Evolutionary conservation across 2,329 filamentous ascomycete genomes (phyloP).

Genomic region (Epichloe hybrida): DNA sequence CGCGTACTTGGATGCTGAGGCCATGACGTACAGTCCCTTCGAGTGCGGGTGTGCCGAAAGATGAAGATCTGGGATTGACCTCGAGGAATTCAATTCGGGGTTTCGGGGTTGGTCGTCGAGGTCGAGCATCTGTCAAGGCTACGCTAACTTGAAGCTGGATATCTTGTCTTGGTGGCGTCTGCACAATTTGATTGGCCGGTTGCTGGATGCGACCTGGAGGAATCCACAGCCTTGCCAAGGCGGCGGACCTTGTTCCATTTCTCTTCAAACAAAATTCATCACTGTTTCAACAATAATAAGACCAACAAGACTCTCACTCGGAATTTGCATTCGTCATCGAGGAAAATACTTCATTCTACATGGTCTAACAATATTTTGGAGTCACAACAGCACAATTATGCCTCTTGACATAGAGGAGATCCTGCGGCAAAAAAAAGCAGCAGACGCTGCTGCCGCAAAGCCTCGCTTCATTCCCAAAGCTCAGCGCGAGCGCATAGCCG

Average conservation of each 20-base stretch:
- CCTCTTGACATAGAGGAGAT: slow-evolving; percentile 73
- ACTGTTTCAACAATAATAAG: too few species aligned
- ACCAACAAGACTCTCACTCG: too few species aligned
- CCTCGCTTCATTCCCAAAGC: slow-evolving; percentile 79
- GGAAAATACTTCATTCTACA: too few species aligned
- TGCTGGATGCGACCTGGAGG: background rate
- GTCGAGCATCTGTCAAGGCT: slow-evolving; percentile 7
- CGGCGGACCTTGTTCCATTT: background rate
- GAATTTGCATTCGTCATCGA: too few species aligned
- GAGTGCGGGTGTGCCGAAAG: background rate
- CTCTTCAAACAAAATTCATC: too few species aligned
- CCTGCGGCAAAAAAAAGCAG: slow-evolving; percentile 69
- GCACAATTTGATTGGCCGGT: slow-evolving; percentile 4
- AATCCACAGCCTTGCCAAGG: slow-evolving; percentile 6
- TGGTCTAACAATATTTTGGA: background rate
- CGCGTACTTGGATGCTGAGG: slow-evolving; percentile 28
- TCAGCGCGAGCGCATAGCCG: slow-evolving; percentile 64
- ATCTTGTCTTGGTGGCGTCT: background rate
- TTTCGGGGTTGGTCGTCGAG: background rate
- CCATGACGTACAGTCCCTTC: slow-evolving; percentile 14
- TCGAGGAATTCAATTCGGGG: background rate
- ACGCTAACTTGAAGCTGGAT: background rate
- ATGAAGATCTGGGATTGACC: background rate
- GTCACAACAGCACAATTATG: slow-evolving; percentile 13
- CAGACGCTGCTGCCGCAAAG: slow-evolving; percentile 72